phyloP scores from a whole-genome alignment of 352 stramenopile genomes.

The Phytopythium cucurbitacearum region DNA sequence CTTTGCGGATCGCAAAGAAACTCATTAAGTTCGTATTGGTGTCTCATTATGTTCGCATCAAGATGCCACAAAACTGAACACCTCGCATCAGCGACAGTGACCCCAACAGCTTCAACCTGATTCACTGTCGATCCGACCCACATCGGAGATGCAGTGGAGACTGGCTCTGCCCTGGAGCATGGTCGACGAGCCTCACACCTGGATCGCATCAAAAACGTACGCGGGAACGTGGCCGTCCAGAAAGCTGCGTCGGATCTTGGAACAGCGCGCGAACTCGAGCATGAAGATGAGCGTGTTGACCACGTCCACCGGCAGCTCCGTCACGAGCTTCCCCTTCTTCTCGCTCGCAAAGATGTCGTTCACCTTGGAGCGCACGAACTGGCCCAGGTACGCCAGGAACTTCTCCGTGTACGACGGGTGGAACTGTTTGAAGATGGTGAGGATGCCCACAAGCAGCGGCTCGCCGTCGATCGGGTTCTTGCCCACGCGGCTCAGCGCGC shows the following conservation, averaged over 20 bases:
- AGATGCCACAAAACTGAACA: not conserved
- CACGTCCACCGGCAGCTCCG: conserved; percentile 71
- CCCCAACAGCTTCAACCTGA: conserved; percentile 1
- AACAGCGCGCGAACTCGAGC: conserved; percentile 81
- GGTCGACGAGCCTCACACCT: conserved; percentile 26
- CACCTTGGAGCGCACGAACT: conserved; percentile 90
- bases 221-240: conserved; percentile 80
- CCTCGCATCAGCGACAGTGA: not conserved
- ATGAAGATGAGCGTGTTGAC: conserved; percentile 89
- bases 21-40: not conserved
- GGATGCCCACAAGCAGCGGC: conserved; percentile 87
- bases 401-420: conserved; percentile 92
- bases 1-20: not conserved
- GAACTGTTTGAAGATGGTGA: conserved; percentile 94
- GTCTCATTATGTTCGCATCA: not conserved
- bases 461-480: conserved; percentile 93
- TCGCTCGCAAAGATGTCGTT: conserved; percentile 73
- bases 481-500: conserved; percentile 80
- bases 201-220: conserved; percentile 89
- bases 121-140: not conserved
- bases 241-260: conserved; percentile 80
- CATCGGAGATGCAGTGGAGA: not conserved
- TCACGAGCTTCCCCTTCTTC: conserved; percentile 45
- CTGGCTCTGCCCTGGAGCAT: too few species aligned
- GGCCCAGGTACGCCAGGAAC: conserved; percentile 90